Base-by-base conservation (phyloP, 2,329 filamentous ascomycete species). In the Orbilia blumenaviensis region DNA sequence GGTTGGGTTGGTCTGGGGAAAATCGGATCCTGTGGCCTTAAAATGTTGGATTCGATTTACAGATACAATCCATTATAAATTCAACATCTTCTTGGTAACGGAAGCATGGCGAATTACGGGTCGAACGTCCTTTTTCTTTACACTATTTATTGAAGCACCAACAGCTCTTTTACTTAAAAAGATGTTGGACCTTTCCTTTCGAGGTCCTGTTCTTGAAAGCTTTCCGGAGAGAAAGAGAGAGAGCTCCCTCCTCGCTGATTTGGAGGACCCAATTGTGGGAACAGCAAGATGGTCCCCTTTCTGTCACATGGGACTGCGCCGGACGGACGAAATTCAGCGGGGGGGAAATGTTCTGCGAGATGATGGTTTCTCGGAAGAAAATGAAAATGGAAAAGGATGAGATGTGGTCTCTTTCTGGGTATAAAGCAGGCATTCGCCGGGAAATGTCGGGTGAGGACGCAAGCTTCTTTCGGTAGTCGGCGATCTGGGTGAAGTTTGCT, bases 361-460 rank as follows among this genome's bases (percentile, higher is more conserved):
- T 41, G 21, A 62, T 56, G 32, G 29, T 12, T 8, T 8, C 27
- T 56, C 50, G 34, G 41, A 41, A 61, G 56, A 44, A 61, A 44
- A 44, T 10, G 2, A n/a, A 34, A 34, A 34, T 2, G 16, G 14
- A 34, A 66, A 41, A 32, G 46, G 66, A 44, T 25, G 34, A 56
- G 34, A 41, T 27, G 18, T 32, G 36, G 66, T 54, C 69, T 67
- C 50, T 62, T n/a, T 67, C 68, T 72, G 27, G 71, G 62, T 48
- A 56, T 68, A 68, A 68, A 38, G 48, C 54, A 63, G 64, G 71
- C 71, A 63, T 67, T 50, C 56, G 14, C 69, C 71, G 71, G 71
- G 71, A 75, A 75, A 75, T 75, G 36, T 75, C 63, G 71, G 71
- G 71, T 75, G 71, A 62, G 34, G 23, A 42, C 46, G 63, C 69